These are phyloP conservation scores for Colletotrichum abscissum DNA, from an alignment of 2,329 filamentous ascomycete species.

Conservation along the genomic window DNA sequence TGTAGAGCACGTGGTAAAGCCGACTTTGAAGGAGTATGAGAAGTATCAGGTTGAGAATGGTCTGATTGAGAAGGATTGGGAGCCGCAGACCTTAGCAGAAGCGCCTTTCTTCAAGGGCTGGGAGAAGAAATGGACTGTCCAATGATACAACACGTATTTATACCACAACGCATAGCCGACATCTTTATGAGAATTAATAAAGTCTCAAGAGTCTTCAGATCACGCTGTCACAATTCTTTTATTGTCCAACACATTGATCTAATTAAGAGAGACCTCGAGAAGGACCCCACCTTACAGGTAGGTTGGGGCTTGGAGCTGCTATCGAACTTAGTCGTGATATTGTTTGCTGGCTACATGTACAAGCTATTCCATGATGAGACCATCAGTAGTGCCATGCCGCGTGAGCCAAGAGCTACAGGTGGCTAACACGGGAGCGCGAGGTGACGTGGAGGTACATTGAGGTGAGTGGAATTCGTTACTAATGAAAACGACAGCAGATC, in stretches of 20 bases:
- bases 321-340: too few species aligned
- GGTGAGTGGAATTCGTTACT: neutral
- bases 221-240: neutral
- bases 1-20: constrained; percentile 78
- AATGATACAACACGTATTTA: neutral
- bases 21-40: constrained; percentile 71
- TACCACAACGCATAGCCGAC: too few species aligned
- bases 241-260: neutral
- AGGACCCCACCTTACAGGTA: neutral
- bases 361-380: too few species aligned
- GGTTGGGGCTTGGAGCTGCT: too few species aligned
- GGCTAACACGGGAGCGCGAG: neutral
- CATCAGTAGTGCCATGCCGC: neutral
- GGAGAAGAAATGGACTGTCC: constrained; percentile 74
- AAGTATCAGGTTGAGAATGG: constrained; percentile 74
- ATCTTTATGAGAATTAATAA: neutral
- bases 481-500: neutral
- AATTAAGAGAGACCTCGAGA: neutral
- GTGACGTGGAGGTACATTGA: neutral
- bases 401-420: too few species aligned
- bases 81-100: constrained; percentile 76
- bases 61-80: constrained; percentile 70
- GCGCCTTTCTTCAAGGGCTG: constrained; percentile 82
- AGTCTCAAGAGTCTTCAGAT: neutral
- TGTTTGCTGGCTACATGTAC: too few species aligned